Evolutionary conservation across 306 rosid species (phyloP).

Genomic region (Trifolium repens): DNA sequence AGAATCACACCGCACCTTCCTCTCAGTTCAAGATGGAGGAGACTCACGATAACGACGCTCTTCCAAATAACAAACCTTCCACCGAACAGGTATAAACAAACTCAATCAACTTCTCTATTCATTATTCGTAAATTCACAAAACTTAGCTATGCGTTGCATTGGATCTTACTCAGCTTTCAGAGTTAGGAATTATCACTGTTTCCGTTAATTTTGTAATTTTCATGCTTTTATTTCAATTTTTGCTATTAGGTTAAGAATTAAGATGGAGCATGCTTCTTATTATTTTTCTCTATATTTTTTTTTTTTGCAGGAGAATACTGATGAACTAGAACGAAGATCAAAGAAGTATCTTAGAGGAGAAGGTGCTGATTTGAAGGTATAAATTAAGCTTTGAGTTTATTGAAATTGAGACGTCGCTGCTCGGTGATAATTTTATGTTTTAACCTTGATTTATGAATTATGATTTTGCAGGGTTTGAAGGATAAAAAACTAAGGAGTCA

Average conservation of each 20-base stretch:
- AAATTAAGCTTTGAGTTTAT: neutral
- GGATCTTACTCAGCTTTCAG: neutral
- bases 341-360: conserved; percentile 87
- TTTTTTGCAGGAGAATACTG: conserved; percentile 55
- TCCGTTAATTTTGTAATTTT: neutral
- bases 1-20: neutral
- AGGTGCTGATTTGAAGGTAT: conserved; percentile 72
- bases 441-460: neutral
- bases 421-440: neutral
- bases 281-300: neutral
- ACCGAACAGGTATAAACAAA: conserved; percentile 39
- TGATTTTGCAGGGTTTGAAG: conserved; percentile 60
- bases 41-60: conserved; percentile 25
- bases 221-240: neutral
- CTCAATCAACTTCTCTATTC: neutral
- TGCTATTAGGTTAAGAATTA: neutral
- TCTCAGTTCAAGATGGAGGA: conserved; percentile 36
- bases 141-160: neutral
- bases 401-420: neutral
- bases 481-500: conserved; percentile 84
- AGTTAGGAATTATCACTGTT: neutral
- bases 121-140: neutral
- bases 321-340: conserved; percentile 61
- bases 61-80: conserved; percentile 33
- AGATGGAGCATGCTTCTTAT: conserved; percentile 11